phyloP scores from a whole-genome alignment of 2,329 filamentous ascomycete genomes.

The Ophidiomyces ophidiicola region DNA sequence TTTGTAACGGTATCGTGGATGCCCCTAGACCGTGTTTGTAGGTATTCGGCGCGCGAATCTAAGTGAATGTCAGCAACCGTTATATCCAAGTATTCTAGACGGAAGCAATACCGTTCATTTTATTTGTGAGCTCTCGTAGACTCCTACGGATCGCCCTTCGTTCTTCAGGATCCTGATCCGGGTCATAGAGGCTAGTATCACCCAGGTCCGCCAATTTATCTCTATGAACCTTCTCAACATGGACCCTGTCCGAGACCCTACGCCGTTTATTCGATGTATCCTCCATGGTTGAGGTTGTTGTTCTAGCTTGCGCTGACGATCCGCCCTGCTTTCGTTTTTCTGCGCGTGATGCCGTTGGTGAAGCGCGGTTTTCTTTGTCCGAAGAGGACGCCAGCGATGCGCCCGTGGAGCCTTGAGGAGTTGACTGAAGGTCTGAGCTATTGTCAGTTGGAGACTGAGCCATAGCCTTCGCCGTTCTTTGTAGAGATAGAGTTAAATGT shows the following conservation, averaged over 20 bases:
- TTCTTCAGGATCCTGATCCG: conserved; percentile 61
- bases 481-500: neutral
- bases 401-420: conserved; percentile 10
- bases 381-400: conserved; percentile 27
- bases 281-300: conserved; percentile 8
- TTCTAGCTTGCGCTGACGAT: conserved; percentile 2
- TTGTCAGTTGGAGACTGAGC: neutral
- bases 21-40: conserved; percentile 53
- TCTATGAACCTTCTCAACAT: conserved; percentile 6
- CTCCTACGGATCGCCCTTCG: conserved; percentile 57
- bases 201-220: conserved; percentile 6
- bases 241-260: conserved; percentile 12
- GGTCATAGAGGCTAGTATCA: conserved; percentile 54
- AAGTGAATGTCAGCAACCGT: conserved; percentile 12
- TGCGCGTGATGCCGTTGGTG: conserved; percentile 23
- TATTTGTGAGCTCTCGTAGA: conserved; percentile 50
- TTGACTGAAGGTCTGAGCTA: conserved; percentile 3
- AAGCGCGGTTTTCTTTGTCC: conserved; percentile 35
- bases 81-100: neutral
- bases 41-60: conserved; percentile 60
- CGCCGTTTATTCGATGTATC: conserved; percentile 15
- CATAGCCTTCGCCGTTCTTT: no score
- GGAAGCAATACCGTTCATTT: conserved; percentile 42
- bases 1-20: conserved; percentile 54
- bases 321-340: conserved; percentile 17